Conservation (phyloP, 139 green algal genomes). For the Microglena sp. region DNA sequence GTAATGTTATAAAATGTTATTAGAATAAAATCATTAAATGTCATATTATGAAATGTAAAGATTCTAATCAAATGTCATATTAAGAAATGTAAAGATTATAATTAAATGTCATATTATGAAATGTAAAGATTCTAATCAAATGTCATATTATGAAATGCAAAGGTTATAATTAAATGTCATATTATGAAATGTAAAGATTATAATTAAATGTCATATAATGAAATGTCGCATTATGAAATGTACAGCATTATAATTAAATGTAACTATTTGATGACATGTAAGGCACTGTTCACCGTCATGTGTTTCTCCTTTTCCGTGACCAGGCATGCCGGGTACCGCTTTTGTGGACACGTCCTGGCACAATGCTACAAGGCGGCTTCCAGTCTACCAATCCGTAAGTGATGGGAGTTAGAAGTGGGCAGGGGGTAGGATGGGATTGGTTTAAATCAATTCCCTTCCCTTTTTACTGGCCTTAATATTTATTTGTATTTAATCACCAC, state of each 20-base stretch:
- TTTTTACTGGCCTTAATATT: background rate
- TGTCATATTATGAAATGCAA: no score
- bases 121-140: no score
- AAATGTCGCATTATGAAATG: background rate
- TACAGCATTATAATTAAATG: background rate
- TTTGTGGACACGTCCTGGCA: constrained; percentile 77
- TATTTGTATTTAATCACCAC: background rate
- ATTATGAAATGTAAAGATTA: no score
- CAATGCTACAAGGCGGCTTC: constrained; percentile 70
- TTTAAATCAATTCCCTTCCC: background rate
- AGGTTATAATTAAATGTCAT: background rate
- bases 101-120: no score
- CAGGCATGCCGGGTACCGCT: constrained; percentile 75
- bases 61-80: no score
- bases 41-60: no score
- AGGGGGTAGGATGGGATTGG: background rate
- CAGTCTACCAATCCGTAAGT: constrained; percentile 58
- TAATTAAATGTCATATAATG: background rate
- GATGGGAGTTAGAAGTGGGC: background rate
- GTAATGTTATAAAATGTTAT: no score
- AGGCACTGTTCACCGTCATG: background rate
- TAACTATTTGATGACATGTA: background rate
- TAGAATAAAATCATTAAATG: no score
- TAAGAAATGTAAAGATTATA: no score
- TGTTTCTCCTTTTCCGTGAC: background rate